phyloP scores from a whole-genome alignment of 2,329 filamentous ascomycete genomes.

The Beauveria asiatica region DNA sequence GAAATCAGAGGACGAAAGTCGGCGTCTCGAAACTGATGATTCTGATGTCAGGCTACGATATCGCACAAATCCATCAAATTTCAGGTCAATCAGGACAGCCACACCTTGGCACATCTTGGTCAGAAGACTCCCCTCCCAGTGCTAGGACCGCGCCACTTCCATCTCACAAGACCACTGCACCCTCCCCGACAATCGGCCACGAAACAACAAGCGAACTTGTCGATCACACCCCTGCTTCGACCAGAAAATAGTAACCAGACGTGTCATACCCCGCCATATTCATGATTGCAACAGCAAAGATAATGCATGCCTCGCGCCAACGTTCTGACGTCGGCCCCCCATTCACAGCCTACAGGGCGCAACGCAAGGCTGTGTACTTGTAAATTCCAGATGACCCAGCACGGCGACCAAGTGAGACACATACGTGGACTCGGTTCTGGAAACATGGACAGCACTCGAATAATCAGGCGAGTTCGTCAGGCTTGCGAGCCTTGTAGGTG shows the following conservation, averaged over 20 bases:
- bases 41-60: no score
- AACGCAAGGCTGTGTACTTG: not conserved
- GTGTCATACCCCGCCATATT: not conserved
- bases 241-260: not conserved
- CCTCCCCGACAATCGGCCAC: not conserved
- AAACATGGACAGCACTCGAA: constrained; percentile 4
- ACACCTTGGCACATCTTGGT: not conserved
- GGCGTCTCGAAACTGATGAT: no score
- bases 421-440: not conserved
- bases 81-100: not conserved
- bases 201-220: not conserved
- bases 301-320: not conserved
- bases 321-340: not conserved
- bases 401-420: not conserved
- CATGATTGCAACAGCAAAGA: not conserved
- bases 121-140: not conserved
- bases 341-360: not conserved
- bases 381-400: no score
- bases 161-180: not conserved
- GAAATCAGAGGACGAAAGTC: no score
- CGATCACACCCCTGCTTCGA: not conserved
- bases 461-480: constrained; percentile 12
- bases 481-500: constrained; percentile 30
- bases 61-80: no score
- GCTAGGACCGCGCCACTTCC: not conserved